Percentiles rank a stretch among this genome's conserved stretches.
Conservation (phyloP, 2,329 filamentous ascomycete species). For the Aspergillus calidoustus region DNA sequence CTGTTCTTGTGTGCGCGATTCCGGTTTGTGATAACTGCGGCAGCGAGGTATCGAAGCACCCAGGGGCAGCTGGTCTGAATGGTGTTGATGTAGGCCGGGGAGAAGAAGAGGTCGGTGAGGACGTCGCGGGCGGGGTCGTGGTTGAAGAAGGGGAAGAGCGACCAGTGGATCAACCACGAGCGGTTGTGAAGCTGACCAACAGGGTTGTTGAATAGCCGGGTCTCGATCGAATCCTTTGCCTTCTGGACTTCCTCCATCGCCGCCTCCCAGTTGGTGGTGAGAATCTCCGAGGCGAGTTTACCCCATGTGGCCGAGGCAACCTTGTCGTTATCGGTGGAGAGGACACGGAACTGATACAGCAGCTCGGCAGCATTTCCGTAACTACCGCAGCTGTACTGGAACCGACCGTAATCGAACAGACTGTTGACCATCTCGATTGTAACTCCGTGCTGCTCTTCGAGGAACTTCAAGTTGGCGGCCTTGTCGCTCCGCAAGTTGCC, state of each 20-base stretch:
- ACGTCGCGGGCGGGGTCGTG: constrained; percentile 87
- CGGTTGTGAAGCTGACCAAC: constrained; percentile 94
- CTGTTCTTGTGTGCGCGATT: constrained; percentile 77
- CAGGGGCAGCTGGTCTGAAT: constrained; percentile 98
- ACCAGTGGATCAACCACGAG: constrained; percentile 98
- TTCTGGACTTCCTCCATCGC: constrained; percentile 90
- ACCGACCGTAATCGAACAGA: constrained; percentile 93
- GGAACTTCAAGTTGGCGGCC: constrained; percentile 95
- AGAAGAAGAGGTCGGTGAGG: constrained; percentile 96
- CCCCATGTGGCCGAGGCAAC: constrained; percentile 96
- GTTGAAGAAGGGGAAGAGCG: constrained; percentile 99
- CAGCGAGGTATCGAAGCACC: constrained; percentile 91
- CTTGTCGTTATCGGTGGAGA: constrained; percentile 98
- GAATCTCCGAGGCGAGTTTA: constrained; percentile 94
- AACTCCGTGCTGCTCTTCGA: constrained; percentile 95
- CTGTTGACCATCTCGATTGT: constrained; percentile 95
- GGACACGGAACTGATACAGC: constrained; percentile 95
- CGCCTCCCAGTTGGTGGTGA: constrained; percentile 92
- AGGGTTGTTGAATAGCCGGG: constrained; percentile 93
- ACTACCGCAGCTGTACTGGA: constrained; percentile 96
- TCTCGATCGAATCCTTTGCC: constrained; percentile 90
- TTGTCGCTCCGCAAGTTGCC: constrained; percentile 93
- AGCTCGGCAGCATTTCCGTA: constrained; percentile 89
- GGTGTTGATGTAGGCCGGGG: constrained; percentile 96
- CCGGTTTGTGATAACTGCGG: constrained; percentile 92